phyloP scores from a whole-genome alignment of 164 flowering plant genomes.

The Litsea cubeba region DNA sequence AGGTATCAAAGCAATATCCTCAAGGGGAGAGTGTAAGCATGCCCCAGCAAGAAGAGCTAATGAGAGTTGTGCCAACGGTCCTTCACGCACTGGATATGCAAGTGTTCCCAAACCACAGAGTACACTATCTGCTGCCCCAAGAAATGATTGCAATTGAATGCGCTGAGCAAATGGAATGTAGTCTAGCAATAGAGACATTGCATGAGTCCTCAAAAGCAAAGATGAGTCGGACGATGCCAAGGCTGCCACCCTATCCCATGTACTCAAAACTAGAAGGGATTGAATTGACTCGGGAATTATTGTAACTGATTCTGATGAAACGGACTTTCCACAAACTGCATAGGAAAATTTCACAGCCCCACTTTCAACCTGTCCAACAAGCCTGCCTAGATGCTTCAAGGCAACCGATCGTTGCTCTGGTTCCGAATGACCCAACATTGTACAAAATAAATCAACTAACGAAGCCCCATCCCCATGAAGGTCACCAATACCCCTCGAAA shows the following conservation, averaged over 20 bases:
- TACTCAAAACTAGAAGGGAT: slow-evolving; percentile 47
- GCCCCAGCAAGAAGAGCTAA: slow-evolving; percentile 67
- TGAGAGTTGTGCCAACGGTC: slow-evolving; percentile 54
- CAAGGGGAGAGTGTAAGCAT: slow-evolving; percentile 63
- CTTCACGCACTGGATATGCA: slow-evolving; percentile 41
- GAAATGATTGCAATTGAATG: slow-evolving; percentile 60
- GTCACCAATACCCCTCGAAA: slow-evolving; percentile 41
- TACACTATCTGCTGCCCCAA: slow-evolving; percentile 54
- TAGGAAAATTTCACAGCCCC: slow-evolving; percentile 20
- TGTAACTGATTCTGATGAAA: slow-evolving; percentile 19
- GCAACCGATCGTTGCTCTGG: slow-evolving; percentile 81
- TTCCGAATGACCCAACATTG: slow-evolving; percentile 68
- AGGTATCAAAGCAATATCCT: slow-evolving; percentile 77
- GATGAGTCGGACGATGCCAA: slow-evolving; percentile 68
- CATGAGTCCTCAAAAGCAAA: slow-evolving; percentile 49
- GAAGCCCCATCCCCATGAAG: slow-evolving; percentile 35
- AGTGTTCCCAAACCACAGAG: slow-evolving; percentile 48
- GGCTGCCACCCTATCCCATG: slow-evolving; percentile 71
- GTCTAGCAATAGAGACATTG: slow-evolving; percentile 54
- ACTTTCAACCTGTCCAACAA: slow-evolving; percentile 46
- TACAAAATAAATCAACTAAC: slow-evolving; percentile 48
- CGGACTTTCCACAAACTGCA: slow-evolving; percentile 12
- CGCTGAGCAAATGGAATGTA: slow-evolving; percentile 57
- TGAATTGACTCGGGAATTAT: slow-evolving; percentile 42
- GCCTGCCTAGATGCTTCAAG: slow-evolving; percentile 53